Conservation (phyloP, 1,284 basidiomycete species). For the Vanrija sp. region DNA sequence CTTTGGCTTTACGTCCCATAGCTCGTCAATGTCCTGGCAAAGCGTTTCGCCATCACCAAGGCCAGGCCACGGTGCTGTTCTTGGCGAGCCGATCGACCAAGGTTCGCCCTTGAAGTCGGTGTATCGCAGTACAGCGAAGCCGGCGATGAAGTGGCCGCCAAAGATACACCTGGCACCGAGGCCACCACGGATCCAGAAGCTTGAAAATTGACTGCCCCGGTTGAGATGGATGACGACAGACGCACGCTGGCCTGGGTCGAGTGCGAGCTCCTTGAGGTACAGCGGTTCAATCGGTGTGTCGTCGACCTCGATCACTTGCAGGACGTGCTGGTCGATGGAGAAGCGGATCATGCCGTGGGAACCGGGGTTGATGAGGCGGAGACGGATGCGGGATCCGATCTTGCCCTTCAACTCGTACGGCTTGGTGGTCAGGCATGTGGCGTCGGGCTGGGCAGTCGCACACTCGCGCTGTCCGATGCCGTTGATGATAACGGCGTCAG, state of each 20-base stretch:
- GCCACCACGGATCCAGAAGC: conserved; percentile 38
- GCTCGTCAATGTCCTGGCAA: conserved; percentile 10
- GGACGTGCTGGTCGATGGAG: conserved; percentile 33
- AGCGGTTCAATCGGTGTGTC: conserved; percentile 25
- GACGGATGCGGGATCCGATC: conserved; percentile 7
- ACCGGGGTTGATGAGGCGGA: conserved; percentile 23
- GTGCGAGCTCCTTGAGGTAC: conserved; percentile 22
- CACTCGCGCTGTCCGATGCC: conserved; percentile 18
- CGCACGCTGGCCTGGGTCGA: conserved; percentile 37
- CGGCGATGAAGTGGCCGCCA: not conserved
- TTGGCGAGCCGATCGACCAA: conserved; percentile 7
- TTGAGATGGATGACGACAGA: conserved; percentile 37
- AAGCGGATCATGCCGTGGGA: conserved; percentile 15
- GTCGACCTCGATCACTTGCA: conserved; percentile 34
- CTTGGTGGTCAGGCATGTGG: not conserved
- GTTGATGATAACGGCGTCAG: conserved; percentile 28
- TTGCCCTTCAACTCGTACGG: not conserved
- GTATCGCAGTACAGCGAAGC: conserved; percentile 23
- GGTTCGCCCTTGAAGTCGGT: conserved; percentile 6
- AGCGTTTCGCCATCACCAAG: not conserved
- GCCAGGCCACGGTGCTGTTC: conserved; percentile 22
- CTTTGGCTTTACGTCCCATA: not conserved
- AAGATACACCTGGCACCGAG: conserved; percentile 14
- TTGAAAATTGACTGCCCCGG: conserved; percentile 23
- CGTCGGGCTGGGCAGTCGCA: not conserved